Conservation (phyloP, 2,329 filamentous ascomycete genomes). For the Falciphora oryzae region DNA sequence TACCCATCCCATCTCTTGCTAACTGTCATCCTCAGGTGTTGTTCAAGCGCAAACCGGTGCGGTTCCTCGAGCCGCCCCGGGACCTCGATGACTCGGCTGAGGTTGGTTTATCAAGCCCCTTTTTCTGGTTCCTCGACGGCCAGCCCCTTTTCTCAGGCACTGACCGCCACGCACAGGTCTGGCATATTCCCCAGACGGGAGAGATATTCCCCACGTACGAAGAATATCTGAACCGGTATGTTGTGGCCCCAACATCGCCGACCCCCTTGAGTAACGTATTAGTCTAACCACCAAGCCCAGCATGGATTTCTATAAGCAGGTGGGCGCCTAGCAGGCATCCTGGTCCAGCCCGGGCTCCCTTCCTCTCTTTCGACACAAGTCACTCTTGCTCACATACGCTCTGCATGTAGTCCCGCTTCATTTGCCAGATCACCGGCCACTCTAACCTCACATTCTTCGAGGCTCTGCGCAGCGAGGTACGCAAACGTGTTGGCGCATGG, state of each 20-base stretch:
- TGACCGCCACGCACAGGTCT: constrained; percentile 56
- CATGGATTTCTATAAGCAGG: constrained; percentile 91
- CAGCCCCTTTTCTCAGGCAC: constrained; percentile 12
- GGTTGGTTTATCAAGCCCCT: constrained; percentile 44
- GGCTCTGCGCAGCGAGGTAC: constrained; percentile 83
- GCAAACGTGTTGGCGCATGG: constrained; percentile 23
- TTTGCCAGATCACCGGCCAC: constrained; percentile 92
- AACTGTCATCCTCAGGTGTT: constrained; percentile 59
- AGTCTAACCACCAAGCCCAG: constrained; percentile 41
- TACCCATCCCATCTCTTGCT: constrained; percentile 13
- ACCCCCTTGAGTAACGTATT: neutral
- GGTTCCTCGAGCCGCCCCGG: constrained; percentile 65
- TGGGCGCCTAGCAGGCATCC: constrained; percentile 33
- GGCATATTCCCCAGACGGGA: constrained; percentile 83
- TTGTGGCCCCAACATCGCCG: constrained; percentile 12
- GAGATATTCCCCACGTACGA: constrained; percentile 90
- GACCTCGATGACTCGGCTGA: constrained; percentile 78
- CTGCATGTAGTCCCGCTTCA: constrained; percentile 68
- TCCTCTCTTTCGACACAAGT: constrained; percentile 13
- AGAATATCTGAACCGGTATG: constrained; percentile 76
- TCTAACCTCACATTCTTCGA: constrained; percentile 89
- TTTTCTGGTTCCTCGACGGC: constrained; percentile 11
- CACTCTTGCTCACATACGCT: neutral
- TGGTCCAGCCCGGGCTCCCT: neutral
- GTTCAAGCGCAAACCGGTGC: constrained; percentile 92